Evolutionary conservation across 1,284 basidiomycete genomes (phyloP).

Genomic region (Cutaneotrichosporon cavernicola): DNA sequence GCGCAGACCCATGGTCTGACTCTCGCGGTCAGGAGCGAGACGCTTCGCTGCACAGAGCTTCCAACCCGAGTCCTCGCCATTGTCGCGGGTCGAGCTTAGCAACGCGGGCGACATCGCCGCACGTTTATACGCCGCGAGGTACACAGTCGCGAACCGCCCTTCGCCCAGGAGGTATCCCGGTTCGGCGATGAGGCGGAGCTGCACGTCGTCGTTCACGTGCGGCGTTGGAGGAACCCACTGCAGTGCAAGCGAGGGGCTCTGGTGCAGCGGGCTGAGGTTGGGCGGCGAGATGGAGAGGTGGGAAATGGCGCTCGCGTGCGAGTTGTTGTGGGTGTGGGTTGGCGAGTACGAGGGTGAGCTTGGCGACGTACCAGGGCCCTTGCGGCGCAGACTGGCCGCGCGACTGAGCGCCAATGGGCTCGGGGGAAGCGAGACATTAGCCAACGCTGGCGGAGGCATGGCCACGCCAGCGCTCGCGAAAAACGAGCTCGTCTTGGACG

Average conservation of each 20-base stretch:
- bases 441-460: constrained; percentile 36
- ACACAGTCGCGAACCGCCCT: constrained; percentile 55
- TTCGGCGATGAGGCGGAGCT: constrained; percentile 41
- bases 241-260: constrained; percentile 38
- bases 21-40: constrained; percentile 52
- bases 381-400: constrained; percentile 28
- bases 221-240: constrained; percentile 42
- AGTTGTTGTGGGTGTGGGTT: constrained; percentile 12
- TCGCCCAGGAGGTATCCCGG: constrained; percentile 52
- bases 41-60: constrained; percentile 55
- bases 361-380: not conserved
- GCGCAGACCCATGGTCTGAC: constrained; percentile 53
- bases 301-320: constrained; percentile 3
- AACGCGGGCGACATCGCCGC: not conserved
- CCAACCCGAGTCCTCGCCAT: constrained; percentile 33
- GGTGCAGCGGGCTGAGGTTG: constrained; percentile 39
- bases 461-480: constrained; percentile 34
- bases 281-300: constrained; percentile 11
- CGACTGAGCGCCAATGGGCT: constrained; percentile 44
- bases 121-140: constrained; percentile 44
- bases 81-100: not conserved
- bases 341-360: constrained; percentile 16
- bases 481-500: constrained; percentile 43
- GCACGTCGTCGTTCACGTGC: constrained; percentile 35
- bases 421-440: constrained; percentile 25